phyloP scores from a whole-genome alignment of 176 grass and related monocot genomes.

The Ampelocalamus luodianensis region DNA sequence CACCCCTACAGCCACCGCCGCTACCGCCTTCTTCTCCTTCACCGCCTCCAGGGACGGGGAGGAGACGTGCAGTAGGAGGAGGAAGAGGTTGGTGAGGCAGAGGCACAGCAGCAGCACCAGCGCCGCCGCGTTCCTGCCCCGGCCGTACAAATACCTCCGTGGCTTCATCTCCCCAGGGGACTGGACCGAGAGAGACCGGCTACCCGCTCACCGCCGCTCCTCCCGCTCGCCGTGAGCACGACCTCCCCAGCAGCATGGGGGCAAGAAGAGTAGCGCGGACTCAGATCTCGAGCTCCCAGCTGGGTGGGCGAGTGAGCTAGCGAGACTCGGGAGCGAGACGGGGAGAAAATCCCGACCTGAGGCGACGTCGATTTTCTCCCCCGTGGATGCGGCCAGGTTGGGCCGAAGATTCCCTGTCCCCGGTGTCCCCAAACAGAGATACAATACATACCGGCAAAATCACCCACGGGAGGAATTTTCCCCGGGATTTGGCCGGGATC shows the following conservation, averaged over 20 bases:
- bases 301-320: no score
- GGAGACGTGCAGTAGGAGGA: conserved; percentile 49
- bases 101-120: conserved; percentile 49
- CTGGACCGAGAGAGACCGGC: background rate
- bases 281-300: conserved; percentile 30
- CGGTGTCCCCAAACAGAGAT: no score
- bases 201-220: background rate
- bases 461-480: no score
- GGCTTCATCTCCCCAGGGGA: conserved; percentile 40
- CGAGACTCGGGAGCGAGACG: no score
- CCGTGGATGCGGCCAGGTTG: no score
- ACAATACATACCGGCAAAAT: no score
- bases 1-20: background rate
- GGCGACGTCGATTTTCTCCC: no score
- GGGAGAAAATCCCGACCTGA: no score
- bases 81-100: conserved; percentile 40
- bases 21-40: background rate
- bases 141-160: conserved; percentile 39
- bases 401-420: no score
- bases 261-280: background rate
- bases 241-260: conserved; percentile 29
- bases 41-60: conserved; percentile 35
- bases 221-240: background rate
- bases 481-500: no score
- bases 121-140: conserved; percentile 37